Evolutionary conservation across 768 basidiomycete species (phyloP), one percentile per base, ranked within the genome.

Genomic region (Kwoniella sp.): DNA sequence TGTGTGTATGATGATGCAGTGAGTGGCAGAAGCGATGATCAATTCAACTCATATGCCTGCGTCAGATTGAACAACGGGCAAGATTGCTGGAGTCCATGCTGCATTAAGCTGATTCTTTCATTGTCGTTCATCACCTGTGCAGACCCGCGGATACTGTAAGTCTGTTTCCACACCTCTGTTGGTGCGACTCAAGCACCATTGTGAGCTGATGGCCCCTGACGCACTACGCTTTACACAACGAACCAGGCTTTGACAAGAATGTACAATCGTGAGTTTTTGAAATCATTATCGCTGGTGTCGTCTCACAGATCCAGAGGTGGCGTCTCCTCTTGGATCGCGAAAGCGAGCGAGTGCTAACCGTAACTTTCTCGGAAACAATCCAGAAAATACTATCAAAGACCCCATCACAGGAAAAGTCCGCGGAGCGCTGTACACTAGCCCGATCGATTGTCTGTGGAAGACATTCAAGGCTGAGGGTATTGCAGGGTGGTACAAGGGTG

Each of bases 371-470:
- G 50, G 30, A n/a, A 22, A 7, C 50, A 22, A 5, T 55, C 5
- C 60, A 76, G 76, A 82, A 70, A 75, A 78, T 23, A 82, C 81
- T 13, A 66, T 79, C 58, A 75, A 70, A 54, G 79, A 77, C 56
- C 73, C 80, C 5, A 62, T 77, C n/a, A 76, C 79, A 17, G 81
- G 81, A 11, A 68, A 72, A 50, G 75, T 73, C 5, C 51, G 87
- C 67, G 94, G 93, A 13, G 83, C 87, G 0, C 82, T 94, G 22
- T 96, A 98, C 82, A 90, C 86, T 79, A 93, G 90, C 75, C 94
- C 94, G 2, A 88, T 97, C 73, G 93, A 97, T 73, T 97, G 95
- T 82, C 83, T 99, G 55, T 95, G 90, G 91, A 97, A 96, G 84
- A 99, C 96, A 0, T 86, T 91, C 70, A 88, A 88, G 77, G 83